Evolutionary conservation across 2,329 filamentous ascomycete species (phyloP).

Genomic region (Fusarium luffae): DNA sequence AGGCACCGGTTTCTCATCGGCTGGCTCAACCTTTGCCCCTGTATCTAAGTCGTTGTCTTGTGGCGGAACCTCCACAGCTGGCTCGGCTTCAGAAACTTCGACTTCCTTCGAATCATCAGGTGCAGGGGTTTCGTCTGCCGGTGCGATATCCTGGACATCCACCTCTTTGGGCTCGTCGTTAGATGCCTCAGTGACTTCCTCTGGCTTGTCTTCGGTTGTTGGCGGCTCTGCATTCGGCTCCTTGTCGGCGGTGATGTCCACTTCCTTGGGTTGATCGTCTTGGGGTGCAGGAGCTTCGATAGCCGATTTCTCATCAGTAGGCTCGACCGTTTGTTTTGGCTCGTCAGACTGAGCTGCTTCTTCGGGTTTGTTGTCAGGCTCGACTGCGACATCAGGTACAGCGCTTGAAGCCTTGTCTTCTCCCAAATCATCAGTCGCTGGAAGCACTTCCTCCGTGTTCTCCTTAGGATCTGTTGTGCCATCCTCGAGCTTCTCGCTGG

Average conservation of each 20-base stretch:
- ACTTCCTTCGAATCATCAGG: background rate
- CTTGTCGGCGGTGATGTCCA: background rate
- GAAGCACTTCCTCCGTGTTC: slow-evolving; percentile 7
- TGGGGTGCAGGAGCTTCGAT: background rate
- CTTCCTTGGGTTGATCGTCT: slow-evolving; percentile 1
- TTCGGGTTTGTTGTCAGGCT: slow-evolving; percentile 3
- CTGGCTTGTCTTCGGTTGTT: slow-evolving; percentile 4
- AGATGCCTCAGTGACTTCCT: background rate
- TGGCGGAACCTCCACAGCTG: background rate
- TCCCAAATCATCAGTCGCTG: background rate
- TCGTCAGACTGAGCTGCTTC: background rate
- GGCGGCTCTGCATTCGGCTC: slow-evolving; percentile 7
- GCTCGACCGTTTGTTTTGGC: background rate
- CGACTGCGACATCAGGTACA: background rate
- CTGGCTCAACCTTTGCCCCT: slow-evolving; percentile 4
- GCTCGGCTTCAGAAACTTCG: background rate
- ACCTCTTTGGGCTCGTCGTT: slow-evolving; percentile 4
- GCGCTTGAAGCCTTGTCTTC: background rate
- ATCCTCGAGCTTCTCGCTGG: background rate
- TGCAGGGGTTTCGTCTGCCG: background rate
- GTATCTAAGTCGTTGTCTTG: slow-evolving; percentile 8
- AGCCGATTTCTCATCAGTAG: background rate
- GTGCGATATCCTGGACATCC: background rate
- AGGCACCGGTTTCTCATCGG: background rate
- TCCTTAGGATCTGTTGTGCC: slow-evolving; percentile 4